Evolutionary conservation across 1,284 basidiomycete species (phyloP).

Genomic region (Trichosporon inkin): DNA sequence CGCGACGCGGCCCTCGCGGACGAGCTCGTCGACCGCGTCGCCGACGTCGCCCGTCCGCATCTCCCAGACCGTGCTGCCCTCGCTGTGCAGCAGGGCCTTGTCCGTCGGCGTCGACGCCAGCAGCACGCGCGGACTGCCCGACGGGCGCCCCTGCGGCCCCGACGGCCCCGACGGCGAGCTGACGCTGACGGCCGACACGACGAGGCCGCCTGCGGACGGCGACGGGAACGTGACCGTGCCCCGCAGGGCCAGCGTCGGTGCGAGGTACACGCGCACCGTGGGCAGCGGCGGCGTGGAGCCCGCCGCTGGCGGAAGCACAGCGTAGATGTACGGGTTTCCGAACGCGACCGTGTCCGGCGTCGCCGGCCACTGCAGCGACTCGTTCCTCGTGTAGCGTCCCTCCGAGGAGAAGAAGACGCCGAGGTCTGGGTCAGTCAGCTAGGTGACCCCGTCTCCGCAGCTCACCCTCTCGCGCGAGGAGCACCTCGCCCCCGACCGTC

Average conservation of each 20-base stretch:
- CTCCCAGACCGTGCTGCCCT: conserved; percentile 75
- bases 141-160: background rate
- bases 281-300: conserved; percentile 52
- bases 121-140: conserved; percentile 45
- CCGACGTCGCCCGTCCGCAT: conserved; percentile 69
- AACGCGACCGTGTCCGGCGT: conserved; percentile 79
- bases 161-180: background rate
- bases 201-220: conserved; percentile 28
- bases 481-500: conserved; percentile 61
- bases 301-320: conserved; percentile 59
- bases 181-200: conserved; percentile 16
- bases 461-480: conserved; percentile 78
- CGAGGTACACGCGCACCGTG: conserved; percentile 72
- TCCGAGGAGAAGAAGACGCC: conserved; percentile 69
- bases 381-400: conserved; percentile 60
- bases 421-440: conserved; percentile 55
- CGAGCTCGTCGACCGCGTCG: conserved; percentile 79
- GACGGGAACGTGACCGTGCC: conserved; percentile 65
- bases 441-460: conserved; percentile 14
- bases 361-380: conserved; percentile 69
- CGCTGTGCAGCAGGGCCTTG: conserved; percentile 57
- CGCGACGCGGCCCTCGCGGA: conserved; percentile 64
- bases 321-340: conserved; percentile 78
- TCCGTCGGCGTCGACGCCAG: conserved; percentile 71
- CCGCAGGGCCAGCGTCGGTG: conserved; percentile 62